Evolutionary conservation across 208 protist genomes (phyloP), one percentile per base, ranked within the genome.

Genomic region (Blastocrithidia nonstop): DNA sequence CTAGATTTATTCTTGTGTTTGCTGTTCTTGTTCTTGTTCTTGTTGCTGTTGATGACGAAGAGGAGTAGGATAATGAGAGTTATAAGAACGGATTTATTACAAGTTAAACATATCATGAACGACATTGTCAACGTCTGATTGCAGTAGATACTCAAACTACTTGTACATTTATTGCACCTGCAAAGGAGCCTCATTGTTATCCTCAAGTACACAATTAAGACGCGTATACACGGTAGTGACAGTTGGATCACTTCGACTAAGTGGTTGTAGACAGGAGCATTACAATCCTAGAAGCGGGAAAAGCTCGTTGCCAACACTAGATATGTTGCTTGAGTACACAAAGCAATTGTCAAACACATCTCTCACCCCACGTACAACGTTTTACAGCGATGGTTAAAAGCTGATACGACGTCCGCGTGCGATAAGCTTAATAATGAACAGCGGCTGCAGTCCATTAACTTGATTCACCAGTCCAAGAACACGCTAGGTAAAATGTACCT

Each of bases 81-180:
- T n/a, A n/a, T n/a, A n/a, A n/a, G n/a, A n/a, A n/a, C n/a, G n/a
- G n/a, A n/a, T n/a, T n/a, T n/a, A n/a, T n/a, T n/a, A n/a, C n/a
- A n/a, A n/a, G n/a, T n/a, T n/a, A n/a, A n/a, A n/a, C n/a, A n/a
- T 62, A 38, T 62, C 59, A 26, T 71, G 66, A 13, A 83, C 70
- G 11, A 85, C 42, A 3, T 45, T 65, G 13, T 76, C 65, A 20
- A 70, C 35, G 33, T 90, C 44, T 6, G 51, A 57, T 11, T 64
- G 45, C 5, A 92, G 57, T 7, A 91, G 51, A 61, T 95, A 95
- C 42, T 91, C 88, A 51, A 95, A 95, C 4, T 65, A 66, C 36
- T 70, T 66, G 50, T 95, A 95, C 82, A 95, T 85, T 36, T 88
- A 73, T 26, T 72, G 62, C 17, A 95, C 65, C 57, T 95, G 84